These are phyloP conservation scores for Heliamphora exappendiculata DNA, from an alignment of 148 eudicot species.

Conservation along the genomic window DNA sequence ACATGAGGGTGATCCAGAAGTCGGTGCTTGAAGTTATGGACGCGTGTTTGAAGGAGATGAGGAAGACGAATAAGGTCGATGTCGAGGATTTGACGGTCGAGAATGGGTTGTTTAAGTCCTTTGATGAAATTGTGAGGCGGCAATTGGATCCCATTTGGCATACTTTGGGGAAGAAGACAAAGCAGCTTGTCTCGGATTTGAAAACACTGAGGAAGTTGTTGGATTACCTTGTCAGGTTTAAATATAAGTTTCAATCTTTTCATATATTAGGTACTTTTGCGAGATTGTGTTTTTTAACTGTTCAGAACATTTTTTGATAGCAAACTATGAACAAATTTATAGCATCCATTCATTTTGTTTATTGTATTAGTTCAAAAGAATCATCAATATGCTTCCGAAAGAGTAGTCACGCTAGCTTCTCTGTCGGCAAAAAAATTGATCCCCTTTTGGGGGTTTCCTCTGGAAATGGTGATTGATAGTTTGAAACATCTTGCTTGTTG, in stretches of 20 bases:
- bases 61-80: constrained; percentile 96
- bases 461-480: neutral
- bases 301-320: neutral
- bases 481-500: neutral
- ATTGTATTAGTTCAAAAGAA: neutral
- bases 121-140: constrained; percentile 92
- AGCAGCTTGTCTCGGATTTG: constrained; percentile 96
- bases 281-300: neutral
- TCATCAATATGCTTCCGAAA: neutral
- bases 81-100: constrained; percentile 97
- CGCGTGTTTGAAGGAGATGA: constrained; percentile 97
- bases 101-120: constrained; percentile 91
- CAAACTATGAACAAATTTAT: neutral
- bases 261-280: neutral
- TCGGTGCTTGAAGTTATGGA: constrained; percentile 95
- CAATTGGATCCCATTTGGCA: constrained; percentile 99
- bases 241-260: neutral
- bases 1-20: constrained; percentile 87
- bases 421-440: neutral
- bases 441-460: neutral
- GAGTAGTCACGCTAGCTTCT: neutral
- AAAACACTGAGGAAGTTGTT: constrained; percentile 86
- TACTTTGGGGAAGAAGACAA: constrained; percentile 89
- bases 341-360: neutral
- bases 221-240: constrained; percentile 91